Conservation (phyloP, 371 early-diverging fungal species). For the Mortierella sp. region DNA sequence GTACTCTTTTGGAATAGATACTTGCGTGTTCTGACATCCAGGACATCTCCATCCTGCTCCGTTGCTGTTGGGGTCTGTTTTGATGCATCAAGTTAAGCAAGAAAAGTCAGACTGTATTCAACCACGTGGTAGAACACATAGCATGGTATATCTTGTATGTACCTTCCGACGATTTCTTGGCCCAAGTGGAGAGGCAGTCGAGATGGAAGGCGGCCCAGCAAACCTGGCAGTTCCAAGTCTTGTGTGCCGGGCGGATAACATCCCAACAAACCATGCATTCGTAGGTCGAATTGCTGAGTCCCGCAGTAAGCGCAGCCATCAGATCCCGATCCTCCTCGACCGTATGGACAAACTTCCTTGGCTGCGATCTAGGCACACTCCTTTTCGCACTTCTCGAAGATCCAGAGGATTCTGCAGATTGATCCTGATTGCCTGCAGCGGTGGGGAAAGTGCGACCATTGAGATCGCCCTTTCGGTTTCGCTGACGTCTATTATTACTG, state of each 20-base stretch:
- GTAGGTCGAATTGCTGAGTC: slow-evolving; percentile 75
- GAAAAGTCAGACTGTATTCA: background rate
- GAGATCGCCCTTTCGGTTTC: slow-evolving; percentile 38
- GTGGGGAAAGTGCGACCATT: slow-evolving; percentile 30
- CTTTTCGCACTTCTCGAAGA: slow-evolving; percentile 10
- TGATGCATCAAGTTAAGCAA: background rate
- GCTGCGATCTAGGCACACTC: slow-evolving; percentile 4
- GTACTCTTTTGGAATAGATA: slow-evolving; percentile 76
- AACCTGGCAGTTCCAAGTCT: slow-evolving; percentile 83
- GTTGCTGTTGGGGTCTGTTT: slow-evolving; percentile 22
- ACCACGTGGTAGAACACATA: too few relatives aligned
- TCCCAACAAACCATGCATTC: slow-evolving; percentile 98
- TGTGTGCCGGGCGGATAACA: slow-evolving; percentile 70
- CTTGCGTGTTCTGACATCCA: slow-evolving; percentile 86
- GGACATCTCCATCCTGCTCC: slow-evolving; percentile 88
- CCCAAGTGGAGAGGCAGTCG: slow-evolving; percentile 81
- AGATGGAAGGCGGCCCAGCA: slow-evolving; percentile 94
- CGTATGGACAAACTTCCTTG: slow-evolving; percentile 26
- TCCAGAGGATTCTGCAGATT: slow-evolving; percentile 16
- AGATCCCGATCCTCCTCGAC: slow-evolving; percentile 64
- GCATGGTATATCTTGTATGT: too few relatives aligned
- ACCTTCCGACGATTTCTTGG: slow-evolving; percentile 71
- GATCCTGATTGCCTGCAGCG: background rate
- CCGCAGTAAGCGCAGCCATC: slow-evolving; percentile 65
- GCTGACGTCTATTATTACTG: slow-evolving; percentile 28